phyloP scores from a whole-genome alignment of 768 basidiomycete species.

The Boletellus ananiceps region DNA sequence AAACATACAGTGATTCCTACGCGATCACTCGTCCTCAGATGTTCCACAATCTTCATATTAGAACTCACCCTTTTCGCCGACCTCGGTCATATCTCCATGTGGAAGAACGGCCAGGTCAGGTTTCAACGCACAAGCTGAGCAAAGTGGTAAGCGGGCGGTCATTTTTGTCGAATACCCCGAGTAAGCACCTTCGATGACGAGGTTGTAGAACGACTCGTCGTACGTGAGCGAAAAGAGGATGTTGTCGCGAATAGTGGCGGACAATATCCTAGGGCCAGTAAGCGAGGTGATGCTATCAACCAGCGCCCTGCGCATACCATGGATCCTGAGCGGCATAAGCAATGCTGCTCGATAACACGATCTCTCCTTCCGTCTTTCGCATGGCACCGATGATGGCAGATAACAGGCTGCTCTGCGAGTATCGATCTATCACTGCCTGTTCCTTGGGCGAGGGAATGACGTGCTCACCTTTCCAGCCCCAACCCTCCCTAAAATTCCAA shows the following conservation, averaged over 20 bases:
- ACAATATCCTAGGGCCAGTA: slow-evolving; percentile 59
- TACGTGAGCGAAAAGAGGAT: slow-evolving; percentile 89
- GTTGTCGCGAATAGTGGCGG: slow-evolving; percentile 82
- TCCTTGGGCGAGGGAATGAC: background rate
- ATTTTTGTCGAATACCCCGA: background rate
- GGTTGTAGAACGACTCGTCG: slow-evolving; percentile 78
- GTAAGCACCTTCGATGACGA: slow-evolving; percentile 62
- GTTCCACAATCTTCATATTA: background rate
- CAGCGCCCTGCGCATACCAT: slow-evolving; percentile 46
- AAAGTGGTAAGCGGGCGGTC: background rate
- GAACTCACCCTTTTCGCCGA: slow-evolving; percentile 72
- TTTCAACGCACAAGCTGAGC: slow-evolving; percentile 73
- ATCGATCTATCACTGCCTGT: background rate
- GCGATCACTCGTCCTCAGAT: background rate
- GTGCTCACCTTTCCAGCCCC: slow-evolving; percentile 77
- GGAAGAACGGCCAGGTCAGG: slow-evolving; percentile 77
- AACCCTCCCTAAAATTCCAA: slow-evolving; percentile 84
- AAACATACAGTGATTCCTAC: slow-evolving; percentile 51
- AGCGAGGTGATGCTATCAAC: background rate
- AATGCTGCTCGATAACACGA: slow-evolving; percentile 62
- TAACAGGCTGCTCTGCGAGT: slow-evolving; percentile 58
- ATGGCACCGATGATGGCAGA: slow-evolving; percentile 88
- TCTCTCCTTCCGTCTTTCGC: slow-evolving; percentile 67
- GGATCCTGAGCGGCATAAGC: slow-evolving; percentile 87
- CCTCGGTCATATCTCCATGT: slow-evolving; percentile 74